phyloP scores from a whole-genome alignment of 257 asterid genomes.

The Cinchona pubescens region DNA sequence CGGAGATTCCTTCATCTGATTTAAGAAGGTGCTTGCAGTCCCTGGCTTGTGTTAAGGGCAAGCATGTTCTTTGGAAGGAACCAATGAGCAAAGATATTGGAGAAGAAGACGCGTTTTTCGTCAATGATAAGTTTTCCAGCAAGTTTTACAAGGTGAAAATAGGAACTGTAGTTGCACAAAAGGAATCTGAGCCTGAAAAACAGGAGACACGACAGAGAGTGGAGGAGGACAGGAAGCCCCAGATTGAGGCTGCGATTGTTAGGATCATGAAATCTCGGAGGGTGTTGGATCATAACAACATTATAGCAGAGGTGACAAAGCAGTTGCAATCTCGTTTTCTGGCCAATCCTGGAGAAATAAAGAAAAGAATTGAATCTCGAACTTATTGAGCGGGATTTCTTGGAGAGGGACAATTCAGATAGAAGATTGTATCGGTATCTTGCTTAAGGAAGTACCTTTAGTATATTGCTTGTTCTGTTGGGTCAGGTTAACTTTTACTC shows the following conservation, averaged over 20 bases:
- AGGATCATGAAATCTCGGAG: constrained; percentile 85
- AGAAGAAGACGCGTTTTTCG: constrained; percentile 58
- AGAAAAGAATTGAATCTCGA: constrained; percentile 80
- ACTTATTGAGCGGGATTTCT: constrained; percentile 76
- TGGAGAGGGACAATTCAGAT: constrained; percentile 77
- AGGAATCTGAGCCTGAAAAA: constrained; percentile 87
- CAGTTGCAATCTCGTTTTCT: constrained; percentile 81
- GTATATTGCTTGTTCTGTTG: constrained; percentile 3
- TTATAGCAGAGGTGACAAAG: constrained; percentile 78
- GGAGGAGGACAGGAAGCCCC: constrained; percentile 91
- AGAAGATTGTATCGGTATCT: constrained; percentile 67
- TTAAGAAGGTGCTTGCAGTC: constrained; percentile 80
- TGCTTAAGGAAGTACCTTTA: constrained; percentile 34
- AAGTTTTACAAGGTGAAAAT: constrained; percentile 81
- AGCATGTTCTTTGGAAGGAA: constrained; percentile 70
- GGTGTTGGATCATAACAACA: constrained; percentile 79
- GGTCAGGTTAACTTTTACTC: constrained; percentile 15
- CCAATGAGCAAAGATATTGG: constrained; percentile 88
- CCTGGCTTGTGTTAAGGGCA: constrained; percentile 79
- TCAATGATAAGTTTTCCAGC: constrained; percentile 70
- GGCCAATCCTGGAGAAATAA: constrained; percentile 79
- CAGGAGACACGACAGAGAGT: constrained; percentile 91
- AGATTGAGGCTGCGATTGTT: constrained; percentile 87
- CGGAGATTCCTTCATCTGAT: constrained; percentile 75
- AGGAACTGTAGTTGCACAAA: constrained; percentile 86